Conservation (phyloP, 495 filamentous ascomycete genomes). For the Trichoderma erinaceum region DNA sequence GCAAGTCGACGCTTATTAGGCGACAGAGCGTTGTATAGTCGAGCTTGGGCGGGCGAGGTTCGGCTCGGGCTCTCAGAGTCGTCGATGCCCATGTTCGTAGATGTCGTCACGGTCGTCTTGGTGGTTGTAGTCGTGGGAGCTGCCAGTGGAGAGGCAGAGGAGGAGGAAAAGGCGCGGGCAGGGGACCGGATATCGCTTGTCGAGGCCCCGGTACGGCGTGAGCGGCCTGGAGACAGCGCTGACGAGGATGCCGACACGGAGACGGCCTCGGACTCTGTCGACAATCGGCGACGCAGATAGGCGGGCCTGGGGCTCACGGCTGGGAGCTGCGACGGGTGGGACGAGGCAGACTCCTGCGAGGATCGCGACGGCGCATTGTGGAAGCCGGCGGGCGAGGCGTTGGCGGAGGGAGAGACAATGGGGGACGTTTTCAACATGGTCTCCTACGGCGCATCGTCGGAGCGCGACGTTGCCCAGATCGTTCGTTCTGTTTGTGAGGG, state of each 20-base stretch:
- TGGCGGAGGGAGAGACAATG: constrained; percentile 35
- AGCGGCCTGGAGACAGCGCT: constrained; percentile 22
- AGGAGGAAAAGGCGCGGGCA: not conserved
- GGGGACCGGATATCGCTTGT: not conserved
- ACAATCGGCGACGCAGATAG: constrained; percentile 19
- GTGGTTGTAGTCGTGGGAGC: constrained; percentile 20
- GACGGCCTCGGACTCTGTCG: constrained; percentile 35
- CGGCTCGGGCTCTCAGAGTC: constrained; percentile 17
- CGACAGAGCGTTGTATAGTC: constrained; percentile 31
- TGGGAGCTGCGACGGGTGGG: not conserved
- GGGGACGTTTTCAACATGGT: constrained; percentile 48
- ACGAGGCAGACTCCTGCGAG: not conserved
- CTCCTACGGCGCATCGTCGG: constrained; percentile 26
- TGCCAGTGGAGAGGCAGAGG: constrained; percentile 19
- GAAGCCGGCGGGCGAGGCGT: constrained; percentile 41
- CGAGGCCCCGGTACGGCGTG: not conserved
- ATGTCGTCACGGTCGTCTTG: constrained; percentile 22
- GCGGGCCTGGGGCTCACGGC: not conserved
- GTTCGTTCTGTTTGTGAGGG: not conserved
- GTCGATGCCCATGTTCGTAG: constrained; percentile 18
- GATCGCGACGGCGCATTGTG: constrained; percentile 16
- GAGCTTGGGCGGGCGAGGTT: constrained; percentile 33
- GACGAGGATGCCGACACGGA: constrained; percentile 32
- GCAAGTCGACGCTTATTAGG: constrained; percentile 32
- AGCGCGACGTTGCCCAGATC: not conserved